Base-by-base conservation (phyloP, 1,139 yeast species). In the Hansenula anomala region DNA sequence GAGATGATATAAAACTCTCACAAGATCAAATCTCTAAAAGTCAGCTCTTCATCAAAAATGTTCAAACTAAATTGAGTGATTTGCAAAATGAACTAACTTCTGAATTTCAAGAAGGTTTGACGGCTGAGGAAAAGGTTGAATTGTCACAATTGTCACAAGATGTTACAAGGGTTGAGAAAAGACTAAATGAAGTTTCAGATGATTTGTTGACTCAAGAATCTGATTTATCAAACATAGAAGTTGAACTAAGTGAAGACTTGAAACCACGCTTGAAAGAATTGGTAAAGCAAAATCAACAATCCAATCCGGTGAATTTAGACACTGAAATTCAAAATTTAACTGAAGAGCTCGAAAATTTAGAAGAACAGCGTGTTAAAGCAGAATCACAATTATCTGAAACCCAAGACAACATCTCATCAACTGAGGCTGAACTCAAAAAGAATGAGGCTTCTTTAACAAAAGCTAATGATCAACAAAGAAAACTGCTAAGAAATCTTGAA, bases 181-280 rank as follows among this genome's bases (percentile, higher is more conserved):
- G 65, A 26, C 64, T 78, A 38, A 71, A 71, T 44, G 52, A 56
- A 4, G 55, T 73, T 0, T 71, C 72, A 0, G 69, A 67, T 10
- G 55, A 67, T 36, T 61, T 80, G 22, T 61, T 75, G 2, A 70
- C 64, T 8, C 46, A 78, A 17, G 86, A 83, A 42, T 63, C 78
- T 8, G 63, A 64, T 17, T 61, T 75, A n/a, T 70, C 78, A 2
- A 60, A 64, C 5, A 55, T 75, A 22, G 77, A 76, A 39, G 71
- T 85, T 6, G 89, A 82, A 46, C 59, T 87, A 36, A 61, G 66
- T 14, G 79, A 79, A 34, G 80, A 73, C 39, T 64, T 78, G 26
- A 58, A 66, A 28, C 75, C 78, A 25, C 69, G 69, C 40, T 50
- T 61, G 17, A 59, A 63, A 33, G 62, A 59, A 35, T 47, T 64